A percentile compares a stretch with the other conserved stretches of the same genome.
Conservation (phyloP, 805 yeast species). For the Trichomonascus vanleenenianus region DNA sequence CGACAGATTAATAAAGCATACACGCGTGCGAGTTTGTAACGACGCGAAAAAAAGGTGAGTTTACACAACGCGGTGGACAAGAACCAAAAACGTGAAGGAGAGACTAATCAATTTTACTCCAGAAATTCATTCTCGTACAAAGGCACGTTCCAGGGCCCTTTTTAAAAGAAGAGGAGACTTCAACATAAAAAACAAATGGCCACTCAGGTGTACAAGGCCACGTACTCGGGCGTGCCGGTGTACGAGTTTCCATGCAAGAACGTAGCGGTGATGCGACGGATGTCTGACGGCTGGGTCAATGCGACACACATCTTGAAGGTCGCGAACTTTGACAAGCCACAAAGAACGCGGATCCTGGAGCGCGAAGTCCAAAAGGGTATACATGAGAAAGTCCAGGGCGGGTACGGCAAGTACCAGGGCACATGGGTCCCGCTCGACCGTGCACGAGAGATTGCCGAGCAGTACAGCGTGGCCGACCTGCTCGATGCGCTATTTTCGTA, state of each 20-base stretch:
- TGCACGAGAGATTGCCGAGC: slow-evolving; percentile 60
- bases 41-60: no score
- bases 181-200: slow-evolving; percentile 5
- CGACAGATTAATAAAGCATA: background rate
- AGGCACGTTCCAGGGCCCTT: no score
- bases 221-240: slow-evolving; percentile 38
- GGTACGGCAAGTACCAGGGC: slow-evolving; percentile 94
- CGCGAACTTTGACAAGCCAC: slow-evolving; percentile 91
- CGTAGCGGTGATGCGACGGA: slow-evolving; percentile 81
- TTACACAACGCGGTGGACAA: no score
- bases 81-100: background rate
- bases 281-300: slow-evolving; percentile 90
- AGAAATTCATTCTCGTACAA: background rate
- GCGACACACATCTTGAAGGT: slow-evolving; percentile 94
- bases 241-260: slow-evolving; percentile 52
- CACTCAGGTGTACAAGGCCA: slow-evolving; percentile 32
- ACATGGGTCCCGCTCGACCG: slow-evolving; percentile 88
- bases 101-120: background rate
- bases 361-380: slow-evolving; percentile 84
- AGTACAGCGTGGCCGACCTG: slow-evolving; percentile 53
- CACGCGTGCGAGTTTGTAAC: background rate
- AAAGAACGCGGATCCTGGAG: slow-evolving; percentile 84
- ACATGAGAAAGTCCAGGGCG: slow-evolving; percentile 95
- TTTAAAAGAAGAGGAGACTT: no score
- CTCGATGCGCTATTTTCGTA: slow-evolving; percentile 63